Conservation (phyloP, 2,329 filamentous ascomycete genomes). For the Botrytis fabae region DNA sequence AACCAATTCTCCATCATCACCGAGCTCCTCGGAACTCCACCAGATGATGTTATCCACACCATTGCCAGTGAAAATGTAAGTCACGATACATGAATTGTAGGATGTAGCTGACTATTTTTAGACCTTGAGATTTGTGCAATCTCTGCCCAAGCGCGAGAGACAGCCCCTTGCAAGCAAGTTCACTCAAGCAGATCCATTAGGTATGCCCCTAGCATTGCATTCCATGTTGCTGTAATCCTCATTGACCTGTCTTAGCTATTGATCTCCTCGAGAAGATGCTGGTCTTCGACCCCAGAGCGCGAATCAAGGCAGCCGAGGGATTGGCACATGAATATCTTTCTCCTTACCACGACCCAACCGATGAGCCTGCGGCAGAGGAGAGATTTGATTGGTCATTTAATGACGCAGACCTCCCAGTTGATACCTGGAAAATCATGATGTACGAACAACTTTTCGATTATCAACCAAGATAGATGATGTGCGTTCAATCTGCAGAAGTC, state of each 20-base stretch:
- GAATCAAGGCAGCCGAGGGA: slow-evolving; percentile 82
- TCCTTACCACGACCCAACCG: slow-evolving; percentile 95
- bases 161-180: slow-evolving; percentile 88
- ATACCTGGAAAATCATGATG: slow-evolving; percentile 99
- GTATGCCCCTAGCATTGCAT: slow-evolving; percentile 49
- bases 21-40: slow-evolving; percentile 91
- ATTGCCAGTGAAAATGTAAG: slow-evolving; percentile 97
- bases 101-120: slow-evolving; percentile 45
- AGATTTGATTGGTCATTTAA: slow-evolving; percentile 99
- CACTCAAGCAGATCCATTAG: slow-evolving; percentile 85
- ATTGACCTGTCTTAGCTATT: slow-evolving; percentile 61
- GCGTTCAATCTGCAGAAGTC: slow-evolving; percentile 17
- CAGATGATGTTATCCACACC: slow-evolving; percentile 97
- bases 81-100: slow-evolving; percentile 22
- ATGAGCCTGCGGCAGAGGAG: slow-evolving; percentile 92
- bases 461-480: slow-evolving; percentile 26
- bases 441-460: slow-evolving; percentile 51
- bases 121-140: slow-evolving; percentile 97
- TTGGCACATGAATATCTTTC: slow-evolving; percentile 91
- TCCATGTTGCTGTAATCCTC: slow-evolving; percentile 9
- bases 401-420: slow-evolving; percentile 92
- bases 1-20: slow-evolving; percentile 99
- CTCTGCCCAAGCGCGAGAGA: slow-evolving; percentile 89
- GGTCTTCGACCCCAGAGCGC: slow-evolving; percentile 96
- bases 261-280: slow-evolving; percentile 96